Evolutionary conservation across 495 filamentous ascomycete species (phyloP), one percentile per base, ranked within the genome.

Genomic region (Neurospora sp.): DNA sequence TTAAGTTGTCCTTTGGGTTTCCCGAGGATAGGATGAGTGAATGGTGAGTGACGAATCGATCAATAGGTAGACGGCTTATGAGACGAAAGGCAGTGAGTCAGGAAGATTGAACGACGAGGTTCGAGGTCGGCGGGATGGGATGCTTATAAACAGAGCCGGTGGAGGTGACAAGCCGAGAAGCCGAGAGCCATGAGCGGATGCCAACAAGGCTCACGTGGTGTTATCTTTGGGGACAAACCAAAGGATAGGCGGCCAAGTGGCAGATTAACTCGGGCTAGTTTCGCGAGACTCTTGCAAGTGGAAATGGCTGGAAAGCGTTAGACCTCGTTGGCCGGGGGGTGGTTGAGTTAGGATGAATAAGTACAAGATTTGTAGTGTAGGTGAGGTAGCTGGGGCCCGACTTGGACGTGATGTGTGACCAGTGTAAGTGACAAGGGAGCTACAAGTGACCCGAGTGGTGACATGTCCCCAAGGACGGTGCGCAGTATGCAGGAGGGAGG

Each of bases 261-360:
- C 14, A 27, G 69, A 70, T 39, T 37, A 73, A 73, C 54, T 62
- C 23, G 27, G 39, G 69, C 74, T 72, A 73, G 70, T 23, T 42
- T 39, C 39, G 71, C 76, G 73, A 62, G 48, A 62, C 54, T 62
- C 54, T 62, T 62, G 66, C 72, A 75, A 74, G 72, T 79, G 78
- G 79, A 80, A 80, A 76, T 78, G 74, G 76, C 71, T 78, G 75
- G 79, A 80, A 80, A 74, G 69, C 71, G 76, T 77, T 78, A 70
- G 76, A 78, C 42, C 71, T 71, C 54, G 54, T 62, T 62, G 54
- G 27, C 54, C 54, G 12, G 54, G 54, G 54, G 23, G 23, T 18
- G 27, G 54, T 62, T 31, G 27, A 62, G 54, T 62, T 31, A 3
- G 54, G 54, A 62, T 62, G 54, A 23, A 35, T 35, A 62, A 62